A percentile compares a stretch with the other conserved stretches of the same genome.
phyloP scores from a whole-genome alignment of 129 eudicot species.

The Flaveria sonorensis region DNA sequence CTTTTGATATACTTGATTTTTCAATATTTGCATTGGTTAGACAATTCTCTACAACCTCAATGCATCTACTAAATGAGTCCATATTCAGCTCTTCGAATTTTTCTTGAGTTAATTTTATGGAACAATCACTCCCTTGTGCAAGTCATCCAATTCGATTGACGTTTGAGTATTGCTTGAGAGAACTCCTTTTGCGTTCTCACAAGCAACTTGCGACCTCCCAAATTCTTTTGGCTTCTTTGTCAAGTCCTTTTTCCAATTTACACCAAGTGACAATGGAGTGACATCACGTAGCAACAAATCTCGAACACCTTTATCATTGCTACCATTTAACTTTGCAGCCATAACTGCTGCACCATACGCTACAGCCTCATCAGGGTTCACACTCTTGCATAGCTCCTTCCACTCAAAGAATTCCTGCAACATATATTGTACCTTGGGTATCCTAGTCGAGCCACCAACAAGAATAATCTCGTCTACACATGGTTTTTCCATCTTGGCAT shows the following conservation, averaged over 20 bases:
- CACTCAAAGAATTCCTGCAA: background rate
- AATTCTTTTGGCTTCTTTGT: too few species aligned
- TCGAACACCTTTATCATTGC: background rate
- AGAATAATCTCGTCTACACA: conserved; percentile 15
- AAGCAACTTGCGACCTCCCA: background rate
- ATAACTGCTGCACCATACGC: conserved; percentile 28
- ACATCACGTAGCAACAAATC: conserved; percentile 17
- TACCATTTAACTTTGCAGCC: conserved; percentile 25
- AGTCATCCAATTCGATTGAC: conserved; percentile 25
- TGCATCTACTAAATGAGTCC: conserved; percentile 20
- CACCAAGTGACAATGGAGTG: conserved; percentile 25
- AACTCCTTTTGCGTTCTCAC: background rate
- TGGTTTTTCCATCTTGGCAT: conserved; percentile 17
- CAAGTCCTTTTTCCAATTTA: too few species aligned
- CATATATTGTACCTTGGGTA: conserved; percentile 13
- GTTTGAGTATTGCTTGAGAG: conserved; percentile 24
- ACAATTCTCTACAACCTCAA: conserved; percentile 15
- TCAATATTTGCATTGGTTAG: background rate
- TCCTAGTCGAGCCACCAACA: conserved; percentile 27
- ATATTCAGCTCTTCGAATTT: conserved; percentile 21
- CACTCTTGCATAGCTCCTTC: conserved; percentile 14
- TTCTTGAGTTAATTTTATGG: conserved; percentile 13
- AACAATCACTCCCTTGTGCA: conserved; percentile 16
- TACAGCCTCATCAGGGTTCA: conserved; percentile 31
- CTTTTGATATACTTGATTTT: conserved; percentile 10